Base-by-base conservation (phyloP, 176 grass and related monocot species). In the Areca catechu region DNA sequence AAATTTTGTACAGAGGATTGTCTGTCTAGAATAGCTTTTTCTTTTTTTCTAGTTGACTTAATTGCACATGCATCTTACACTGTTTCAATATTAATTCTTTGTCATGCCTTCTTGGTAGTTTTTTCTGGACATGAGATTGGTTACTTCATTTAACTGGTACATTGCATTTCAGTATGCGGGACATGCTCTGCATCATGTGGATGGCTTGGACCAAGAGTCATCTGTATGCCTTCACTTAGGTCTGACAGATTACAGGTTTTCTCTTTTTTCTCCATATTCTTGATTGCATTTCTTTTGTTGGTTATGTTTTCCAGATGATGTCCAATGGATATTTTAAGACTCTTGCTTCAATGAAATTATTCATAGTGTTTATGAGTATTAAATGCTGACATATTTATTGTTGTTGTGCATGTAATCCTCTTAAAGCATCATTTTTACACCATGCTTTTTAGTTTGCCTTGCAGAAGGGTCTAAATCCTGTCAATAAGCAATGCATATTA, bases 241-340 rank as follows among this genome's bases (percentile, higher is more conserved):
- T 52, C 80, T 97, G 53, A 97, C 92, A 66, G 86, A 91, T 72
- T 97, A 97, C 59, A 97, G 92, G 92, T 97, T 60, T 15, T 16
- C 4, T 60, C 47, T 30, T 65, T 51, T 49, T 61, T 65, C 24
- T 50, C 5, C 62, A 51, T n/a, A 51, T 6, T 49, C 3, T 71
- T 50, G 66, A 7, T 62, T 51, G 17, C 43, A 7, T 51, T 58
- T 65, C 56, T 22, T 37, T 54, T 63, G 15, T 60, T 48, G 70
- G 37, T 57, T 56, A 7, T 51, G 56, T 48, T 64, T 15, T 17
- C 20, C 67, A 22, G 56, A 52, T 3, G 34, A 43, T 43, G 34
- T 43, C 34, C 34, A 43, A 43, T 43, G 34, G 34, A 43, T 43
- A 19, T 15, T 61, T 73, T 18, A 28, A 48, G 5, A 16, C 22